Base-by-base conservation (phyloP, 2,329 filamentous ascomycete species). In the Fusarium irregulare region DNA sequence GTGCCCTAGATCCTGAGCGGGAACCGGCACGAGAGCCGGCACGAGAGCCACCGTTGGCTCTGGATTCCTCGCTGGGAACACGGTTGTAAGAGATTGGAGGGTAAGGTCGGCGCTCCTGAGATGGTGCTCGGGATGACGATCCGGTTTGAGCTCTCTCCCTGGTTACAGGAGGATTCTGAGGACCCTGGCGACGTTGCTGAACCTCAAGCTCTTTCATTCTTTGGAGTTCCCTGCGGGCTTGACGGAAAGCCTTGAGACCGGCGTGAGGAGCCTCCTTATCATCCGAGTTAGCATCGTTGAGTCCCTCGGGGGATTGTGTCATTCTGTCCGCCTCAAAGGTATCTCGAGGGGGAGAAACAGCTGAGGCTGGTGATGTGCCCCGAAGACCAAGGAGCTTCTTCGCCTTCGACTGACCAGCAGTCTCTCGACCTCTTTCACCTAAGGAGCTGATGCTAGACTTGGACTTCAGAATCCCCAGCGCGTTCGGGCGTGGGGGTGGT, bases 401-500 rank as follows among this genome's bases (percentile, higher is more conserved):
- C 0, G 86, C 81, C 75, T 90, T 92, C 4, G 84, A 78, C 62
- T 81, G 85, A 11, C 79, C 80, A 9, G 60, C 73, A 58, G 76
- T 78, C 25, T 82, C 78, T 56, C 80, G 78, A 45, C 81, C 82
- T 49, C 83, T 79, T 20, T 86, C 86, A 27, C 85, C 82, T 27
- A 93, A 80, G 5, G 91, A 92, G 16, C 91, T 89, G 21, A 86
- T 84, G 76, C 92, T 94, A 6, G 89, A 86, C 79, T 92, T 93
- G 23, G 86, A 80, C 65, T 88, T 87, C 55, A 93, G 80, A 57
- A 92, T 87, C 23, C 87, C 89, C 25, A 93, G 80, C 2, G 89
- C 86, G 71, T 88, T 89, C 6, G 87, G 80, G 51, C 82, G 80
- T n/a, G 78, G 64, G 12, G 78, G 69, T 14, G 80, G 70, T 23